These are phyloP conservation scores for Parachaetomium inaequale DNA, from an alignment of 495 filamentous ascomycete species.

Conservation along the genomic window DNA sequence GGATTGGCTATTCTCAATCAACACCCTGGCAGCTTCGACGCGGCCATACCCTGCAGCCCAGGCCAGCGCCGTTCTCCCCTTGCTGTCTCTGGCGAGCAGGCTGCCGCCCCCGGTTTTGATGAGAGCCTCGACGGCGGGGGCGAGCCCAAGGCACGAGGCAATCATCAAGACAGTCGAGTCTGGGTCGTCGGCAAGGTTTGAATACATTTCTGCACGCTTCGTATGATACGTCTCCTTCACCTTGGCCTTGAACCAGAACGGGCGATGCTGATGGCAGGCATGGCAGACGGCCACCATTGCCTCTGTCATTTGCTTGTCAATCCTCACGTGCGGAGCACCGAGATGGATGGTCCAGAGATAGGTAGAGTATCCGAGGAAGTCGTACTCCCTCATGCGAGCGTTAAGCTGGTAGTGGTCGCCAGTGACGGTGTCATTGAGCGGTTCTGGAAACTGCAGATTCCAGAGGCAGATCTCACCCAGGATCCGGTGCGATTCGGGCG, in stretches of 20 bases:
- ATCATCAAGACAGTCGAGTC: background rate
- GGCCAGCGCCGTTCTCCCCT: background rate
- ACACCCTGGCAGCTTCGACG: background rate
- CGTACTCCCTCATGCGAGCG: background rate
- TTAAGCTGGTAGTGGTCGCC: background rate
- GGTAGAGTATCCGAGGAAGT: constrained; percentile 5
- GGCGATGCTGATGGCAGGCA: too few species aligned
- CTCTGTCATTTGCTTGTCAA: background rate
- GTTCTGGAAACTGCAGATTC: constrained; percentile 1
- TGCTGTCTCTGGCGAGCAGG: background rate
- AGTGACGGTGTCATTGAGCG: background rate
- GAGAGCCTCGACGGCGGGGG: background rate
- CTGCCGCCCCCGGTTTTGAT: background rate
- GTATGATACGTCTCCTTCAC: too few species aligned
- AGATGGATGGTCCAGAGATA: background rate
- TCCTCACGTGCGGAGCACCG: background rate
- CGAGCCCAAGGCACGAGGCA: background rate
- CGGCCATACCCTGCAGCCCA: constrained; percentile 2
- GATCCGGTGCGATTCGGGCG: background rate
- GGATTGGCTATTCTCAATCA: background rate
- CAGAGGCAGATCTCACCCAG: constrained; percentile 6
- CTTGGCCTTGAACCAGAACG: background rate
- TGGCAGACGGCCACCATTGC: background rate
- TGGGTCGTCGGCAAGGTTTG: background rate
- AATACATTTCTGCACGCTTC: too few species aligned